phyloP scores from a whole-genome alignment of 2,329 filamentous ascomycete species.

The Fusarium sp. region DNA sequence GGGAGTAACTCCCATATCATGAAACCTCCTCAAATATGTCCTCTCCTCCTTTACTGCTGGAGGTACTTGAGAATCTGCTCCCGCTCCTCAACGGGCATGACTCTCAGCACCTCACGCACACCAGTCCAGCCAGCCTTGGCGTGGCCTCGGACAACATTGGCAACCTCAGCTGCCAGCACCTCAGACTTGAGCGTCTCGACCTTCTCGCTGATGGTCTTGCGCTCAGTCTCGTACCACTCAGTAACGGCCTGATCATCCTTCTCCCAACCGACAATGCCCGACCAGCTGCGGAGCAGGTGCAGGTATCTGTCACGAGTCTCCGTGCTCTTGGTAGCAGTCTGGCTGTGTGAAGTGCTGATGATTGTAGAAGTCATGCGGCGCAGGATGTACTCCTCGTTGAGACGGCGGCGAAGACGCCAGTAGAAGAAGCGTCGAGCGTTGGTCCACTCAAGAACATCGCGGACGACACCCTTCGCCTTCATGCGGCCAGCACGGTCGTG shows the following conservation, averaged over 20 bases:
- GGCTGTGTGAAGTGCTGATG: constrained; percentile 45
- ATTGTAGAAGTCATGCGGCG: constrained; percentile 77
- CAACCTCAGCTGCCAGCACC: constrained; percentile 62
- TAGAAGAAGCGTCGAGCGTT: constrained; percentile 98
- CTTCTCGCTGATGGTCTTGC: constrained; percentile 83
- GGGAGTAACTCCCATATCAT: constrained; percentile 14
- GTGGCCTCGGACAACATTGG: constrained; percentile 57
- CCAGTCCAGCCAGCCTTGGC: constrained; percentile 83
- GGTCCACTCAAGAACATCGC: constrained; percentile 84
- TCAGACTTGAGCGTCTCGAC: constrained; percentile 86
- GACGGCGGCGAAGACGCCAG: constrained; percentile 96
- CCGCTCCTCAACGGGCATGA: constrained; percentile 88
- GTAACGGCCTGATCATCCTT: constrained; percentile 85
- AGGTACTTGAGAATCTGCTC: constrained; percentile 79
- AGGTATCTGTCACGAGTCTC: constrained; percentile 74
- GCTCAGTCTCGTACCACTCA: constrained; percentile 96
- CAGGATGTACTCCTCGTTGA: constrained; percentile 97
- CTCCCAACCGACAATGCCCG: constrained; percentile 79
- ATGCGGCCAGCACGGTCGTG: constrained; percentile 98
- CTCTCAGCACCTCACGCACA: constrained; percentile 84
- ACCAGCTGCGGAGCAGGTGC: constrained; percentile 84
- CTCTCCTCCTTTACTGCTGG: constrained; percentile 51
- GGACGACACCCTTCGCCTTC: constrained; percentile 96
- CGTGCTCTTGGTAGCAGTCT: constrained; percentile 56
- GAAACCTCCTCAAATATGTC: not conserved